Percentiles rank a stretch among this genome's conserved stretches.
Evolutionary conservation across 306 rosid species (phyloP).

Genomic region (Cicer arietinum): DNA sequence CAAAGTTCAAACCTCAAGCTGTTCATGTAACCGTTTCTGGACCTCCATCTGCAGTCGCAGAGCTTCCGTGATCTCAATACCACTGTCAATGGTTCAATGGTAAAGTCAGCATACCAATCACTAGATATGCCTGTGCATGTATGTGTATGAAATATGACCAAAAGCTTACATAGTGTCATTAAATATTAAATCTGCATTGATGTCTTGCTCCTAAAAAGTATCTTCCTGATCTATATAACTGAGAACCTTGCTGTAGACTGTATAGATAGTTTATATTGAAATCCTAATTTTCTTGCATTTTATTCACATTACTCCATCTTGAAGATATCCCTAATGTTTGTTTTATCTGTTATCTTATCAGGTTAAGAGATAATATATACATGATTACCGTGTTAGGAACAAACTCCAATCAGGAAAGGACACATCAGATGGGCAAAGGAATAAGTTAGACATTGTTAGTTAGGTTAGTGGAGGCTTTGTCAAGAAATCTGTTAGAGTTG

Average conservation of each 20-base stretch:
- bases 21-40: constrained; percentile 96
- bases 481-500: neutral
- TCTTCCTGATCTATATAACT: constrained; percentile 25
- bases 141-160: constrained; percentile 24
- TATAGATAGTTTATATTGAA: constrained; percentile 20
- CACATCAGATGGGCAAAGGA: neutral
- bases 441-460: constrained; percentile 9
- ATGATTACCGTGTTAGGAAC: constrained; percentile 1
- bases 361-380: constrained; percentile 17
- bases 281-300: neutral
- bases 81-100: constrained; percentile 56
- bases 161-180: constrained; percentile 20
- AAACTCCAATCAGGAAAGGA: neutral
- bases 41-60: constrained; percentile 99
- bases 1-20: constrained; percentile 79
- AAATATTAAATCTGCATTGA: constrained; percentile 24
- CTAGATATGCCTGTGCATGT: constrained; percentile 6
- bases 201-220: constrained; percentile 6
- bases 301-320: constrained; percentile 6
- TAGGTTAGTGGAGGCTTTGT: neutral
- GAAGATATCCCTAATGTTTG: constrained; percentile 29
- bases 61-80: constrained; percentile 96
- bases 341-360: constrained; percentile 35
- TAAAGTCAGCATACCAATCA: constrained; percentile 43
- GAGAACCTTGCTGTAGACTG: constrained; percentile 3